Evolutionary conservation across 352 stramenopile species (phyloP).

Genomic region (Globisporangium paroecandrum): DNA sequence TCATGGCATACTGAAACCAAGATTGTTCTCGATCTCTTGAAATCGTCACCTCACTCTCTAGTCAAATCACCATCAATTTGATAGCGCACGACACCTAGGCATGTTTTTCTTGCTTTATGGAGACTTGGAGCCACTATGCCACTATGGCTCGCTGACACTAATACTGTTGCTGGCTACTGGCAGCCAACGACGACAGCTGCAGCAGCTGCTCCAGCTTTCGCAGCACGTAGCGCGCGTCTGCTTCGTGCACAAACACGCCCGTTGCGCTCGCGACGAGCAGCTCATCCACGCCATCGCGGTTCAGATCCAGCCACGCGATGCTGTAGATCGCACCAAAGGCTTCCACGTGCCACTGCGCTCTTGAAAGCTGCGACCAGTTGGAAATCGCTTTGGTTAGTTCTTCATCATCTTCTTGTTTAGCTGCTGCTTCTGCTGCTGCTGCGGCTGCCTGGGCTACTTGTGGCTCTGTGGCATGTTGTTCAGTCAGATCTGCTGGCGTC

Average conservation of each 20-base stretch:
- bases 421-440: background rate
- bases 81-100: no score
- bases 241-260: slow-evolving; percentile 67
- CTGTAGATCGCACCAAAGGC: slow-evolving; percentile 72
- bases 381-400: background rate
- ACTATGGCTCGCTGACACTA: background rate
- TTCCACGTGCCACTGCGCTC: slow-evolving; percentile 40
- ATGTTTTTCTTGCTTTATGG: background rate
- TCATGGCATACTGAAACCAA: background rate
- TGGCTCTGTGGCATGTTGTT: background rate
- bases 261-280: slow-evolving; percentile 62
- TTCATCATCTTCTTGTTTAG: background rate
- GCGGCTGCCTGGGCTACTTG: background rate
- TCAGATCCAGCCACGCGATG: slow-evolving; percentile 62
- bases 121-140: background rate
- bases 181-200: background rate
- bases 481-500: background rate
- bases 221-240: slow-evolving; percentile 31
- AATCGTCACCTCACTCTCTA: no score
- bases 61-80: no score
- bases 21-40: background rate
- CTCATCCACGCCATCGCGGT: slow-evolving; percentile 59
- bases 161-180: background rate
- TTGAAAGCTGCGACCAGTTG: slow-evolving; percentile 31
- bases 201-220: slow-evolving; percentile 24